Percentiles rank a stretch among this genome's conserved stretches.
Evolutionary conservation across 129 eudicot species (phyloP).

Genomic region (Dittrichia graveolens): DNA sequence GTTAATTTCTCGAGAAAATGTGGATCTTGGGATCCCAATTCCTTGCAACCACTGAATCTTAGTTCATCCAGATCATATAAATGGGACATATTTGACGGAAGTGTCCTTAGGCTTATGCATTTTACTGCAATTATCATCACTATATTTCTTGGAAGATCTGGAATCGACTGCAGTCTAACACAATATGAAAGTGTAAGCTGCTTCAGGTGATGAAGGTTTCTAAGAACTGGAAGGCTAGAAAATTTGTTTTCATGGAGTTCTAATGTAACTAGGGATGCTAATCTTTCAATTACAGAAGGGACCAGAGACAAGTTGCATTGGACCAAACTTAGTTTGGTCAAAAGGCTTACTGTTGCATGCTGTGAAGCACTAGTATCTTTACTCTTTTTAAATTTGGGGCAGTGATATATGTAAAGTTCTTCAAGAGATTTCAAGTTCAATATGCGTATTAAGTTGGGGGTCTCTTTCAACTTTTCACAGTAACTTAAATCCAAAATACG

Average conservation of each 20-base stretch:
- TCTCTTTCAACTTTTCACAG: slow-evolving; percentile 11
- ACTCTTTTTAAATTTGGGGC: neutral
- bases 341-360: neutral
- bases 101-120: neutral
- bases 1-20: neutral
- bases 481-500: neutral
- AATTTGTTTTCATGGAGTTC: neutral
- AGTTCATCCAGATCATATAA: too few relatives aligned
- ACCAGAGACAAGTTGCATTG: neutral
- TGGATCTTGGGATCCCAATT: neutral
- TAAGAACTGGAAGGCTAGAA: slow-evolving; percentile 21
- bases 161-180: neutral
- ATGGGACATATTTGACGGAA: neutral
- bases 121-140: neutral
- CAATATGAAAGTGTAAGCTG: slow-evolving; percentile 4
- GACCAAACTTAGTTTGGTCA: neutral
- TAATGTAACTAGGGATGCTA: neutral
- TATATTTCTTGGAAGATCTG: slow-evolving; percentile 3
- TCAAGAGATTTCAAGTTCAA: slow-evolving; percentile 12
- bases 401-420: neutral
- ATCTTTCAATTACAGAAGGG: slow-evolving; percentile 2
- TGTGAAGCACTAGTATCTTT: neutral
- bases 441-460: slow-evolving; percentile 5
- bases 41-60: too few relatives aligned
- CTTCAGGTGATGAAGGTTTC: neutral